Conservation (phyloP, 345 rosid species). For the Psidium guajava region DNA sequence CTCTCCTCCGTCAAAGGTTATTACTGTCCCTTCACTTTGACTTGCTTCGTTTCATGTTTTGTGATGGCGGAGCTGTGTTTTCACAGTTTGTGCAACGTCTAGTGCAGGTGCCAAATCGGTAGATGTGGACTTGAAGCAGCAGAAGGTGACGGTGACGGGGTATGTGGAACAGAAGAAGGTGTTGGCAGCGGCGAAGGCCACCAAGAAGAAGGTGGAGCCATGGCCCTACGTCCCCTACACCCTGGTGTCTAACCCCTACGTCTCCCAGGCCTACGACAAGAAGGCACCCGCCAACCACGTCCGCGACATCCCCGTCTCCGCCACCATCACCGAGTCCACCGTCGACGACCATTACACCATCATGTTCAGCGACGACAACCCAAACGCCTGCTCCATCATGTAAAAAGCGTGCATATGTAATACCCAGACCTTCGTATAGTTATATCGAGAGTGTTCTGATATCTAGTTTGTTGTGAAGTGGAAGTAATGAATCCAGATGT, state of each 20-base stretch:
- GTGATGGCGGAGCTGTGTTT: background rate
- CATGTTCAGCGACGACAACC: slow-evolving; percentile 82
- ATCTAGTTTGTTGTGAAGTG: background rate
- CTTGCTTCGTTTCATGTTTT: background rate
- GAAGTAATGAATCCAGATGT: background rate
- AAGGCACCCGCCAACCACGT: slow-evolving; percentile 83
- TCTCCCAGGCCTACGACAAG: slow-evolving; percentile 83
- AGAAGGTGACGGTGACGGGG: slow-evolving; percentile 75
- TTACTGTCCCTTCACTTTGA: background rate
- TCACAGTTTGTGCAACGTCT: background rate
- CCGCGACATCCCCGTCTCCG: slow-evolving; percentile 36
- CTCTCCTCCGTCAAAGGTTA: slow-evolving; percentile 69
- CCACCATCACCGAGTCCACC: slow-evolving; percentile 44
- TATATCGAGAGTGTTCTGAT: background rate
- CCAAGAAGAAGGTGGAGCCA: slow-evolving; percentile 79
- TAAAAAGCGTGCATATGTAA: background rate
- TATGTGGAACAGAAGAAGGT: slow-evolving; percentile 49
- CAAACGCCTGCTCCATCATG: slow-evolving; percentile 75
- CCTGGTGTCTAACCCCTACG: slow-evolving; percentile 59
- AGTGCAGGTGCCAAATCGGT: slow-evolving; percentile 59
- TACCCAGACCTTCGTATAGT: background rate
- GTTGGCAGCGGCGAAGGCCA: slow-evolving; percentile 61
- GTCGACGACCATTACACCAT: slow-evolving; percentile 41
- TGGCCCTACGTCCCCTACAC: slow-evolving; percentile 90
- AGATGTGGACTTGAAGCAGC: slow-evolving; percentile 69